Base-by-base conservation (phyloP, 1,139 yeast species). In the Zygosaccharomyces pseudobailii region DNA sequence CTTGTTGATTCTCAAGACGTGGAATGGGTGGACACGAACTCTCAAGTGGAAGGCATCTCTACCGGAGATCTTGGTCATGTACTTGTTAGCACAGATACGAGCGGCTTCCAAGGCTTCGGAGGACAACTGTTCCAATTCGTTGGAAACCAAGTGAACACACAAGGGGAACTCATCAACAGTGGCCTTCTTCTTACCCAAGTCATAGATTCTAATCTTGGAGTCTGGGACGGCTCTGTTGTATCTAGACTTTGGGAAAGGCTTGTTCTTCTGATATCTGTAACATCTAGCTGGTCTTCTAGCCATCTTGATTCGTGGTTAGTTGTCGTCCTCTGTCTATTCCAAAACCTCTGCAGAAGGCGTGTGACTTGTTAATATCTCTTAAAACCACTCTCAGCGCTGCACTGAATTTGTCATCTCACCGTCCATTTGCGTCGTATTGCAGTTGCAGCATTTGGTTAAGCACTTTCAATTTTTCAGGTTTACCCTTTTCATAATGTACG, bases 271-370 rank as follows among this genome's bases (percentile, higher is more conserved):
- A 95, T 90, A 92, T 83, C 98, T 89, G 96, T 92, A 92, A 84
- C 98, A 92, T 85, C 97, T 88, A 84, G 98, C 98, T 79, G 98
- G 98, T 87, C 98, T 92, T 82, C 98, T 90, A 76, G 98, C 97
- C 98, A 92, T 92, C 75, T 84, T 87, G 82, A 64, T 30, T n/a
- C 6, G 33, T n/a, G 33, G 33, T 30, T 9, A 30, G 33, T 30
- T 30, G 33, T 30, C 19, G 33, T 30, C 33, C 33, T 30, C 17
- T 30, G 6, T 7, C 13, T 10, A 6, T n/a, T 30, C 32, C 13
- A 30, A n/a, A 10, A 9, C 6, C 13, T 3, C 19, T 19, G 6
- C 3, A n/a, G 3, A 3, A 9, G 32, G 32, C 33, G 13, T 10
- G 13, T n/a, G 19, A n/a, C 10, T 4, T 6, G 5, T 4, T 2